Conservation (phyloP, 2,329 filamentous ascomycete genomes). For the Fusarium buxicola region DNA sequence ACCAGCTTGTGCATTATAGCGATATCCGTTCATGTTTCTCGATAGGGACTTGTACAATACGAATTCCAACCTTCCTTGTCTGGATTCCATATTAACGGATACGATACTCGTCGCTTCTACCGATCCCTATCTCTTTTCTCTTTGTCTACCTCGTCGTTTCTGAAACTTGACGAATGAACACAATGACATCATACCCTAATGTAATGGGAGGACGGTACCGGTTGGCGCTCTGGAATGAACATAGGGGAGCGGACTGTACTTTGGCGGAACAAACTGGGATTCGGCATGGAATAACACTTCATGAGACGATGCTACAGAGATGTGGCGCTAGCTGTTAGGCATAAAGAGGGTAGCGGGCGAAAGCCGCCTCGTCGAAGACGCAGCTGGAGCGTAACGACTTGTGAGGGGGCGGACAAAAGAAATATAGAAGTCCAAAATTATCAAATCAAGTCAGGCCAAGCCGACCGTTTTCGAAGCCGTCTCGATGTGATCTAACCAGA, state of each 20-base stretch:
- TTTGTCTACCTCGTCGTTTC: conserved; percentile 19
- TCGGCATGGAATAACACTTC: conserved; percentile 9
- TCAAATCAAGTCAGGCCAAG: conserved; percentile 9
- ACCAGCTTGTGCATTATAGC: conserved; percentile 32
- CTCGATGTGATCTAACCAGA: neutral
- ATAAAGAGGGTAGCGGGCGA: neutral
- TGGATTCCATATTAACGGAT: conserved; percentile 6
- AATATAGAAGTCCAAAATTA: conserved; percentile 2
- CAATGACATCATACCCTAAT: conserved; percentile 46
- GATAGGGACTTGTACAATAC: conserved; percentile 40
- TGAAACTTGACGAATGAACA: conserved; percentile 39
- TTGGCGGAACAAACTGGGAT: conserved; percentile 9
- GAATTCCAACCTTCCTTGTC: conserved; percentile 15
- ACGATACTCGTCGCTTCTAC: conserved; percentile 20
- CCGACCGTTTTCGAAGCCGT: neutral
- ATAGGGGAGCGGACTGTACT: conserved; percentile 21
- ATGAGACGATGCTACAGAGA: conserved; percentile 1
- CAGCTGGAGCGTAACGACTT: neutral
- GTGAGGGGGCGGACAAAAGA: conserved; percentile 1
- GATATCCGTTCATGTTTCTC: conserved; percentile 17
- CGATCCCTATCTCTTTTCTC: conserved; percentile 24
- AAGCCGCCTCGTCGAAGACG: neutral
- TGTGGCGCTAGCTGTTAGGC: neutral
- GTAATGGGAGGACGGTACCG: conserved; percentile 43
- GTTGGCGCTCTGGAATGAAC: conserved; percentile 41